Base-by-base conservation (phyloP, 1,284 basidiomycete species). In the Papiliotrema nemorosa region DNA sequence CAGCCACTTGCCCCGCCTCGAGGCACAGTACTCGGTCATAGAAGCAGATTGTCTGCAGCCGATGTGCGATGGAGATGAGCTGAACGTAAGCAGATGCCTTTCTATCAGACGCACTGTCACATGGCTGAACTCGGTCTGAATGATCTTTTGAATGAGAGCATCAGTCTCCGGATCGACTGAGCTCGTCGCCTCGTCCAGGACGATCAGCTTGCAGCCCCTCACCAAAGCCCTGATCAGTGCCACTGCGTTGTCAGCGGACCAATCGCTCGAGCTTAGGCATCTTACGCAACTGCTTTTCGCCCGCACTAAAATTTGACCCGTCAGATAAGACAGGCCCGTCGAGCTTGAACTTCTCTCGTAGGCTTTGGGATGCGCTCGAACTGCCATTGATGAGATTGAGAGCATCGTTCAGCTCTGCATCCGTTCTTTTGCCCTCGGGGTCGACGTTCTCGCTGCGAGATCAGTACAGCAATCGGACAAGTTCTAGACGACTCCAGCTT, bases 91-190 rank as follows among this genome's bases (percentile, higher is more conserved):
- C 13, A 2, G 12, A 12, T 80, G 31, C 14, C 37, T 22, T 22
- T 5, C 31, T 33, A 33, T 16, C 31, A 22, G 12, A 37, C 58
- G 45, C 29, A 61, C 60, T 5, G 70, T 73, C 33, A 61, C 58
- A 22, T 55, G 51, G 3, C 79, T 74, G 58, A 88, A 86, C 61
- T 88, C 85, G 13, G 76, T 78, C 58, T 84, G 81, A 50, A 90
- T 88, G 1, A 85, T 87, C 20, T 77, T 76, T 67, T 88, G 86
- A 22, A 89, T 75, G 63, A 84, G 82, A 1, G 84, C 79, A 64
- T 90, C 87, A 0, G 86, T 89, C 58, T 86, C 85, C 3, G 84
- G 80, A 59, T 91, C 89, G 25, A 90, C 85, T 39, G 79, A 85
- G 7, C 62, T 62, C 13, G 69, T 70, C 3, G 67, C 70, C 54